These are phyloP conservation scores for Talaromyces sp. DNA, from an alignment of 2,329 filamentous ascomycete species.

Conservation along the genomic window DNA sequence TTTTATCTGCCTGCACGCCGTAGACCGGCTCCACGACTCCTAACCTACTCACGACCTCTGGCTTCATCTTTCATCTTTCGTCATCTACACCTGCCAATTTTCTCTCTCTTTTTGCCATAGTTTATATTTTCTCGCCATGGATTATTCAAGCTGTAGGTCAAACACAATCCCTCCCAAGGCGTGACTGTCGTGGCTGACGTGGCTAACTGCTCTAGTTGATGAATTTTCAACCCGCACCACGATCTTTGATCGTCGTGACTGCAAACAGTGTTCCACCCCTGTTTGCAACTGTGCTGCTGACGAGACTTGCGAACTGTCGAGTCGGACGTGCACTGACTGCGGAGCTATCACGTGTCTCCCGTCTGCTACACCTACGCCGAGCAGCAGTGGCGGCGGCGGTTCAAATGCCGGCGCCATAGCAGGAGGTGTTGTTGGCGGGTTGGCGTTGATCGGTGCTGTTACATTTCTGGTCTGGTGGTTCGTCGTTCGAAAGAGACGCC, in stretches of 20 bases:
- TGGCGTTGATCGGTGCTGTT: slow-evolving; percentile 66
- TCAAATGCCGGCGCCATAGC: slow-evolving; percentile 80
- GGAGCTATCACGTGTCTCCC: slow-evolving; percentile 52
- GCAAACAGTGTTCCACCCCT: slow-evolving; percentile 48
- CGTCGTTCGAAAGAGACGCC: slow-evolving; percentile 70
- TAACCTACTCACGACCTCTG: slow-evolving; percentile 10
- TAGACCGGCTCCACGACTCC: slow-evolving; percentile 22
- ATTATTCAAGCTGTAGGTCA: slow-evolving; percentile 19
- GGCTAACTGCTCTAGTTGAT: neutral
- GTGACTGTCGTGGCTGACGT: neutral
- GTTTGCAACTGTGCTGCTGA: slow-evolving; percentile 55
- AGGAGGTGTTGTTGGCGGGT: slow-evolving; percentile 81
- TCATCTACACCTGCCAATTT: slow-evolving; percentile 12
- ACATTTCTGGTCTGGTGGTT: slow-evolving; percentile 83
- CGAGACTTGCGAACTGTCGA: slow-evolving; percentile 55
- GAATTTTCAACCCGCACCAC: slow-evolving; percentile 20
- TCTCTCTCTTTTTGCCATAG: slow-evolving; percentile 1
- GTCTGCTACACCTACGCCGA: slow-evolving; percentile 23
- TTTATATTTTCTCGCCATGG: slow-evolving; percentile 20
- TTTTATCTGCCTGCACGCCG: slow-evolving; percentile 16
- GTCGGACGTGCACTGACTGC: slow-evolving; percentile 55
- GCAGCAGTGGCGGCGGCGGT: slow-evolving; percentile 28
- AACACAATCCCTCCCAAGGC: neutral
- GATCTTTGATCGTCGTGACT: slow-evolving; percentile 30
- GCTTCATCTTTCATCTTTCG: slow-evolving; percentile 5